These are phyloP conservation scores for Collybia mongolica DNA, from an alignment of 768 basidiomycete genomes.

Conservation along the genomic window DNA sequence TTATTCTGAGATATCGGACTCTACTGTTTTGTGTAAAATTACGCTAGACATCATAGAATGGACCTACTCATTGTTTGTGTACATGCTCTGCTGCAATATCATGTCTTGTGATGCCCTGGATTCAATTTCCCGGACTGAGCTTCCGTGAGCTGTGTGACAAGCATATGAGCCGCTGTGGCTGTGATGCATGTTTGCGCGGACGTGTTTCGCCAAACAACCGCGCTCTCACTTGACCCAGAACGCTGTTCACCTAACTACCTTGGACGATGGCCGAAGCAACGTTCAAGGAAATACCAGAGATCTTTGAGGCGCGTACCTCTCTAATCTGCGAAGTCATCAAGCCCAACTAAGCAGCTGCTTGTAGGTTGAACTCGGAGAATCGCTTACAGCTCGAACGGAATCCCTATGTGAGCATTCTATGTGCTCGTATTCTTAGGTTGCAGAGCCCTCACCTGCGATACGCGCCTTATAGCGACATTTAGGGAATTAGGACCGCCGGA, in stretches of 20 bases:
- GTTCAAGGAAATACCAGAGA: conserved; percentile 93
- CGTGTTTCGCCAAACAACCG: not conserved
- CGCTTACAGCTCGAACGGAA: conserved; percentile 87
- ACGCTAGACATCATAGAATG: no score
- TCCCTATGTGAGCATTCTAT: conserved; percentile 66
- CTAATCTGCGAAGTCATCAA: not conserved
- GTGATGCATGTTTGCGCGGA: not conserved
- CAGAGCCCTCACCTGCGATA: conserved; percentile 14
- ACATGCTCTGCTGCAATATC: no score
- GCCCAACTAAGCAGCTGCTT: conserved; percentile 8
- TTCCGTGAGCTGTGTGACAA: no score
- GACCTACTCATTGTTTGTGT: no score
- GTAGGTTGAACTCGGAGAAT: conserved; percentile 88
- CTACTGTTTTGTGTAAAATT: no score
- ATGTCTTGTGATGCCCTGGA: no score
- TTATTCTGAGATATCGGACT: conserved; percentile 24
- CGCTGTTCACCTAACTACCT: not conserved
- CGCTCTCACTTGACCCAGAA: not conserved
- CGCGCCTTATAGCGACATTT: conserved; percentile 71
- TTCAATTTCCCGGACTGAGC: no score
- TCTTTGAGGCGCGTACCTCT: conserved; percentile 75
- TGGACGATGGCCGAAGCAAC: conserved; percentile 60
- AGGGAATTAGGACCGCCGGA: conserved; percentile 98
- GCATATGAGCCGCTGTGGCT: no score
- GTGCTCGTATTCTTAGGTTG: conserved; percentile 1